Evolutionary conservation across 2,329 filamentous ascomycete genomes (phyloP), one percentile per base, ranked within the genome.

Genomic region (Claviceps spartinae): DNA sequence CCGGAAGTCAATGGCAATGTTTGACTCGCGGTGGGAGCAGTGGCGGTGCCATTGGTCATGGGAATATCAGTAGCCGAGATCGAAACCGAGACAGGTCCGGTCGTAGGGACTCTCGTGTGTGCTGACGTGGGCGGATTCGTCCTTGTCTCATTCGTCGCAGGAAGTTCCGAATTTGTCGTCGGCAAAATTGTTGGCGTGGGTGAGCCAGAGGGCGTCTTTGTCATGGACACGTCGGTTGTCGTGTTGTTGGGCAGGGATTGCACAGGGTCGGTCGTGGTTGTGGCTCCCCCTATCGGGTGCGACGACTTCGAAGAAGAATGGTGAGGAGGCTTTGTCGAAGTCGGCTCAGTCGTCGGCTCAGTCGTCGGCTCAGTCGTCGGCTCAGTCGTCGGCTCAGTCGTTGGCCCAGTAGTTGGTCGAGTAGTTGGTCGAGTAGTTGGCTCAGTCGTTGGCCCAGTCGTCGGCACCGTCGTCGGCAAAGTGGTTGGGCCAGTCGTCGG

Each of bases 141-240:
- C 18, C 30, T 54, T 24, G 47, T 52, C 22, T 20, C 30, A 30
- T 54, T 57, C 36, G 46, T 54, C 24, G 53, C 49, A 5, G 56
- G 54, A 22, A 50, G 46, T 11, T 55, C 51, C 20, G 49, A 47
- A 4, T 48, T 51, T 18, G 51, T 44, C 13, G 13, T 36, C 18
- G 42, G 49, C 16, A 24, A 40, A 8, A 5, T 9, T 16, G 30
- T 50, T 43, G 49, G 18, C 16, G 20, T 38, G 5, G 2, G 9
- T 41, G 49, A n/a, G 43, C 48, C 57, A 3, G 56, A 37, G 6
- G 50, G 54, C 16, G 51, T 48, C 36, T 41, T 36, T n/a, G 55
- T 54, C 22, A 51, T 36, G 24, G 54, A 40, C 24, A 11, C 50
- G 40, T 56, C 55, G 9, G 55, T 55, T 48, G 55, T 52, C 13